Conservation (phyloP, 2,329 filamentous ascomycete species). For the Alternaria incomplexa region DNA sequence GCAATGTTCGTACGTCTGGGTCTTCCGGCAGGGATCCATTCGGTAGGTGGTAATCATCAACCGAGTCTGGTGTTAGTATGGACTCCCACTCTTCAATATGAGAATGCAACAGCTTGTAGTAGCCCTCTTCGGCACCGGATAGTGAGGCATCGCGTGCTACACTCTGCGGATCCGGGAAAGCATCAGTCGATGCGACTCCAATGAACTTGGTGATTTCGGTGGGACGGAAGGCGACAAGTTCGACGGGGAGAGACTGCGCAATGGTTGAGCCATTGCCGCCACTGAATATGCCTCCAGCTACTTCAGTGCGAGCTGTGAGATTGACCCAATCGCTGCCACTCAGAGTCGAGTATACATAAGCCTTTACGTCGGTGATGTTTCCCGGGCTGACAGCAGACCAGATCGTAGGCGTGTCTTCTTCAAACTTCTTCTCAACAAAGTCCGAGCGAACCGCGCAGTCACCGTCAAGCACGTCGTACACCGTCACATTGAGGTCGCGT, state of each 20-base stretch:
- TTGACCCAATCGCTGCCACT: slow-evolving; percentile 55
- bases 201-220: slow-evolving; percentile 70
- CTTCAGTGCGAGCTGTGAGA: slow-evolving; percentile 51
- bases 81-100: slow-evolving; percentile 68
- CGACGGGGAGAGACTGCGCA: slow-evolving; percentile 64
- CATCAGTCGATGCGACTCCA: slow-evolving; percentile 72
- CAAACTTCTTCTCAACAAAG: slow-evolving; percentile 62
- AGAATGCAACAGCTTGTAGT: slow-evolving; percentile 58
- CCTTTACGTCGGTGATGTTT: slow-evolving; percentile 68
- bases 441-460: slow-evolving; percentile 70
- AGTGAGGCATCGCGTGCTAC: slow-evolving; percentile 63
- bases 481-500: slow-evolving; percentile 59
- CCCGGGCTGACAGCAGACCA: slow-evolving; percentile 69
- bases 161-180: slow-evolving; percentile 63
- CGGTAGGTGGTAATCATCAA: slow-evolving; percentile 67
- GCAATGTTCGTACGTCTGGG: slow-evolving; percentile 61
- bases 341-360: slow-evolving; percentile 62
- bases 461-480: slow-evolving; percentile 73
- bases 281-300: slow-evolving; percentile 58
- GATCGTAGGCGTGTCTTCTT: slow-evolving; percentile 60
- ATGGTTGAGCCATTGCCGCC: slow-evolving; percentile 66
- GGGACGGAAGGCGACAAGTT: slow-evolving; percentile 59
- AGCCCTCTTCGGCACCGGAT: slow-evolving; percentile 60
- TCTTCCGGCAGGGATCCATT: slow-evolving; percentile 64
- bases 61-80: slow-evolving; percentile 65